Base-by-base conservation (phyloP, 352 stramenopile genomes). In the Proteromonas lacertae region DNA sequence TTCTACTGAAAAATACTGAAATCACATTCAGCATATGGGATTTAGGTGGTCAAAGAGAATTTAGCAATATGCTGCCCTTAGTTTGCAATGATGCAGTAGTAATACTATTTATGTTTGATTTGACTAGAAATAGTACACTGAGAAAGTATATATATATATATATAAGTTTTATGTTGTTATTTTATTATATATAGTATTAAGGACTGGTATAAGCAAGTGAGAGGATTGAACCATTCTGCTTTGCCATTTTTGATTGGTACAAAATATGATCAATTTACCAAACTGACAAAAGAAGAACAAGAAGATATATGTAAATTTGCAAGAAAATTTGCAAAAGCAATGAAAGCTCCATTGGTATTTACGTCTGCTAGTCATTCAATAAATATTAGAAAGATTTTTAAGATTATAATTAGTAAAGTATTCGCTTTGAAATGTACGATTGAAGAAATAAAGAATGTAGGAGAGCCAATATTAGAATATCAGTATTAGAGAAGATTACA, bases 11-110 rank as follows among this genome's bases (percentile, higher is more conserved):
- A 25, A 84, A 87, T 40, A 84, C 72, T 10, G 69, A 90, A 52
- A 82, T 90, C 41, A 87, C 70, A 21, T 88, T 90, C 46, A 82
- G 66, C 41, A 87, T 90, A 40, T 90, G 73, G 73, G 73, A 90
- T 42, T 50, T 90, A 20, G 73, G 72, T 8, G 73, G 73, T 18
- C 70, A 86, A 42, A 60, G 69, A 19, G 70, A 88, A 46, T 88
- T 88, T 42, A 76, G 83, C 41, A 78, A 58, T 40, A 88, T 90
- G 73, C 57, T 90, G 14, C 73, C 73, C 26, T 64, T 88, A 10
- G 49, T 88, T 14, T 87, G 72, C 61, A 87, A 87, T 43, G 73
- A 90, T 43, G 72, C 72, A 0, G 66, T 86, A 10, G 72, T 71
- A 17, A 79, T 86, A 25, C 57, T 87, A n/a, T 90, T 90, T 51